Evolutionary conservation across 1,139 yeast genomes (phyloP).

Genomic region (Candida freyschussii): DNA sequence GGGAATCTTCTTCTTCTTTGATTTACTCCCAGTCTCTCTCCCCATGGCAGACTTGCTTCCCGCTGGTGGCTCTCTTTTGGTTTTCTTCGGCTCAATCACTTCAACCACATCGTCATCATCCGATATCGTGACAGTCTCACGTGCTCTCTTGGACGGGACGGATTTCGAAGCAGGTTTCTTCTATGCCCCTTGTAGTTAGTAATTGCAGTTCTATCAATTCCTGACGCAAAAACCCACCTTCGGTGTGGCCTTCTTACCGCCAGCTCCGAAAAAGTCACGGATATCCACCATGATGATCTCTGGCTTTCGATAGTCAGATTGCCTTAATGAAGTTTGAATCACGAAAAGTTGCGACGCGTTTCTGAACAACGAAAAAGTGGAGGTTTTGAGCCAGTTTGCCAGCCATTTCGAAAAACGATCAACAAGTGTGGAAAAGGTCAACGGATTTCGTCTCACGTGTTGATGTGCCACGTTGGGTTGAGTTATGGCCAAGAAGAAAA

Average conservation of each 20-base stretch:
- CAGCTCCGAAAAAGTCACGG: conserved; percentile 32
- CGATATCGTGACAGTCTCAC: conserved; percentile 3
- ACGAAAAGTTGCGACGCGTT: no score
- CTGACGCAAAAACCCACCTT: conserved; percentile 12
- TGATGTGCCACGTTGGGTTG: no score
- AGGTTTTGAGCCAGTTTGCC: no score
- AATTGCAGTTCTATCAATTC: neutral
- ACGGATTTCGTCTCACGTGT: no score
- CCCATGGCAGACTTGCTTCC: conserved; percentile 1
- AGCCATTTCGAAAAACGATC: no score
- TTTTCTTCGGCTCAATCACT: conserved; percentile 3
- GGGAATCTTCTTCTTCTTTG: conserved; percentile 8
- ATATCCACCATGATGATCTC: conserved; percentile 48
- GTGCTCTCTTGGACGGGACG: conserved; percentile 1
- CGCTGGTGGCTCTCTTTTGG: conserved; percentile 5
- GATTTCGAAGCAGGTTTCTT: conserved; percentile 5
- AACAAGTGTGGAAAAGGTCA: no score
- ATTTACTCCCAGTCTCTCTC: neutral
- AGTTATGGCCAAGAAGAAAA: conserved; percentile 15
- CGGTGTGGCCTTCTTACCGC: conserved; percentile 11
- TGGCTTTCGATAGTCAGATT: conserved; percentile 1
- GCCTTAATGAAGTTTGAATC: neutral
- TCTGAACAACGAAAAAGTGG: no score
- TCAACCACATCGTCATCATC: conserved; percentile 11
- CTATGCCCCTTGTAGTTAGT: neutral